Base-by-base conservation (phyloP, 2,329 filamentous ascomycete species). In the Chaetomiaceae sp. region DNA sequence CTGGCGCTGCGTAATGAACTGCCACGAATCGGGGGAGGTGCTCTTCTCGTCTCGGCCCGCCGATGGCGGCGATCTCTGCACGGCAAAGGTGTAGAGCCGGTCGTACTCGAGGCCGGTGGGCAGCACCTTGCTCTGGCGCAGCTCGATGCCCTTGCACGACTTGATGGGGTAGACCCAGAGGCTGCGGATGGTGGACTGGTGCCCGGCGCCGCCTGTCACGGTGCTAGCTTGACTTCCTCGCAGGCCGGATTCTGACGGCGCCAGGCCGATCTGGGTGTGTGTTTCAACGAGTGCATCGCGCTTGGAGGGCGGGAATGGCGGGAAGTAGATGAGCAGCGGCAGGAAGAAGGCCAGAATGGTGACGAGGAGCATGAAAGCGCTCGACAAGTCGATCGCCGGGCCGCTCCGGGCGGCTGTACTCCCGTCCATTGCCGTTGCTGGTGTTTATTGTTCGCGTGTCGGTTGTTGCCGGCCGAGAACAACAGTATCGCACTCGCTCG, bases 101-200 rank as follows among this genome's bases (percentile, higher is more conserved):
- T 96, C 91, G 68, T 87, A 88, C 66, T 86, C 80, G 53, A 95
- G 76, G 2, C 91, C 90, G 2, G 81, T 82, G 6, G 81, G 73
- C 42, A 89, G 71, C 15, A 94, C 77, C 50, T 81, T 79, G 55
- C 81, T 81, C 56, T 77, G 72, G 47, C 80, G 72, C 43, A 96
- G 70, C 70, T 94, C 89, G 51, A 95, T 83, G 25, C 87, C 88
- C 52, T 74, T 76, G 68, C 90, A 95, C 53, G 87, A 89, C 72
- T 95, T 92, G 68, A 96, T 72, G 1, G 91, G 91, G 68, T 94
- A 92, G 55, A 91, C 79, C 72, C 84, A 85, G 47, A 95, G 74
- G 51, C 87, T 88, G 68, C 89, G 70, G 47, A 80, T 66, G 23
- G n/a, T 53, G n/a, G 34, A 51, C n/a, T 36, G 23, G 29, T 29